Percentiles rank a stretch among this genome's conserved stretches.
Evolutionary conservation across 2,329 filamentous ascomycete species (phyloP).

Genomic region (Fonsecaea nubica): DNA sequence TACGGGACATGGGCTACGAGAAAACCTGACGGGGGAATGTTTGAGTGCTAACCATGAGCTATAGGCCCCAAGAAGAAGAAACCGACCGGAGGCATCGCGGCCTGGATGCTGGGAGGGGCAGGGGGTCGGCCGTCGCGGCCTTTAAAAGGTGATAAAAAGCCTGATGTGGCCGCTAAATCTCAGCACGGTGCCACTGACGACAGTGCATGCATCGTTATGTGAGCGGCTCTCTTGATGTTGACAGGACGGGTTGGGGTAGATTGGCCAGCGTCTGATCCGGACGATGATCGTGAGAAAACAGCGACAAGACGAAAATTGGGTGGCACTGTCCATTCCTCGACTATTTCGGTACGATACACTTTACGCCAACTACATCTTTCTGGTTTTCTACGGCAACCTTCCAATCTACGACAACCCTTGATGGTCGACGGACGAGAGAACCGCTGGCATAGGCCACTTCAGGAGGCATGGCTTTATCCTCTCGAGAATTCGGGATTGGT

Average conservation of each 20-base stretch:
- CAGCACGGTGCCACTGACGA: constrained; percentile 42
- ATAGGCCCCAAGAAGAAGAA: constrained; percentile 35
- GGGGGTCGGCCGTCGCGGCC: constrained; percentile 40
- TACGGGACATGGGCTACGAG: constrained; percentile 7
- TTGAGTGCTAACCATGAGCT: neutral
- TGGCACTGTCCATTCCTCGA: constrained; percentile 30
- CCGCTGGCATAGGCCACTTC: constrained; percentile 44
- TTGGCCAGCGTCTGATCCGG: constrained; percentile 25
- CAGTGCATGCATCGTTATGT: constrained; percentile 45
- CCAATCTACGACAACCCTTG: constrained; percentile 29
- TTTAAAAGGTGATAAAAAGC: constrained; percentile 57
- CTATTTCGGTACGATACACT: constrained; percentile 27
- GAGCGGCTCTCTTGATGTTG: constrained; percentile 34
- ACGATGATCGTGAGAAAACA: constrained; percentile 17
- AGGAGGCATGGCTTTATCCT: constrained; percentile 55
- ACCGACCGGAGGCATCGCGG: constrained; percentile 46
- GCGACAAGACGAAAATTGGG: constrained; percentile 29
- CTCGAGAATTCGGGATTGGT: constrained; percentile 50
- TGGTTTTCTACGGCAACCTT: constrained; percentile 21
- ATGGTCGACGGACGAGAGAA: constrained; percentile 24
- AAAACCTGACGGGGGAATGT: neutral
- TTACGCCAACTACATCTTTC: constrained; percentile 28
- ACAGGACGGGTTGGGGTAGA: constrained; percentile 19
- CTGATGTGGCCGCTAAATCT: constrained; percentile 46
- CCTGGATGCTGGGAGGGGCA: constrained; percentile 53